Base-by-base conservation (phyloP, 2,329 filamentous ascomycete genomes). In the Botrytis fabae region DNA sequence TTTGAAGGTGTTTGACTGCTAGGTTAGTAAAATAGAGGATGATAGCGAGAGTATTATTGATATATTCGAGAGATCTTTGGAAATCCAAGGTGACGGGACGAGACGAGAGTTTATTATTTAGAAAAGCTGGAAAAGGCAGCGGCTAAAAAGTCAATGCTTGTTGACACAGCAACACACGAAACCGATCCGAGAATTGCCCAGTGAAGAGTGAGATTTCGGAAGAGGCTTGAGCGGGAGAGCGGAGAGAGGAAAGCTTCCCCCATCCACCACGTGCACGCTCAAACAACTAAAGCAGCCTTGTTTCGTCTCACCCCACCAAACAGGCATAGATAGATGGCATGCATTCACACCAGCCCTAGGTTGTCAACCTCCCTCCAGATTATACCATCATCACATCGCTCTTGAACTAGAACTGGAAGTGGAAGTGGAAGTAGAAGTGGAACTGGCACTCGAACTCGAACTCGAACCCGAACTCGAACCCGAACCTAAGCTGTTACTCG, bases 21-120 rank as follows among this genome's bases (percentile, higher is more conserved):
- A 51, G 40, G 74, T 78, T 78, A 78, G 75, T 77, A 75, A 62
- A 61, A 18, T 32, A 2, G 38, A 18, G 28, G 60, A 46, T 51
- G 32, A 35, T 32, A 54, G 38, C 32, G 40, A 69, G 35, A 60
- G 38, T 69, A 10, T 14, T 20, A 42, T 25, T 44, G 40, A 38
- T 69, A 57, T 10, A 40, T 38, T 57, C 38, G 5, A 38, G 40
- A 42, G 25, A 63, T 63, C n/a, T 10, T n/a, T 63, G 25, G 18
- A 44, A n/a, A n/a, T 20, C 61, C n/a, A 28, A 63, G 16, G 61
- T 38, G n/a, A 57, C 16, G 42, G 42, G 42, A 48, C n/a, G 42
- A 48, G 63, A 65, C n/a, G 65, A 59, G 64, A 68, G 32, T 44
- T 64, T 64, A 46, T 57, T 69, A 32, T 57, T 57, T 28, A 69